These are phyloP conservation scores for Starmerella davenportii DNA, from an alignment of 805 yeast species.

Conservation along the genomic window DNA sequence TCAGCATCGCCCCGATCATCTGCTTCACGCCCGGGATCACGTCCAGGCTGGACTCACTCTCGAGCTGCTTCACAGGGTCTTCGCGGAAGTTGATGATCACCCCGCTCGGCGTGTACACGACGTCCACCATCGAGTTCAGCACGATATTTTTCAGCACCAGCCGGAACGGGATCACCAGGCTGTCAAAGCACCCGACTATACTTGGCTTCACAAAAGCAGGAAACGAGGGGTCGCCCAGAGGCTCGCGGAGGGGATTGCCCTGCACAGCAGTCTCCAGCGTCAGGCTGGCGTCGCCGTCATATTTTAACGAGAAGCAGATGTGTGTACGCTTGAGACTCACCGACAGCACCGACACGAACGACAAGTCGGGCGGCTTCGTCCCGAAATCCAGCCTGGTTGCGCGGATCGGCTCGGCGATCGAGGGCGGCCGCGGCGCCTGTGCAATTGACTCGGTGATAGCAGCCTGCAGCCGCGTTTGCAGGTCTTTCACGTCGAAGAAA, in stretches of 20 bases:
- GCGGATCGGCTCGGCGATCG: slow-evolving; percentile 28
- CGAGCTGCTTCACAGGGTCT: slow-evolving; percentile 19
- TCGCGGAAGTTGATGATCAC: slow-evolving; percentile 20
- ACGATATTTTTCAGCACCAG: slow-evolving; percentile 16
- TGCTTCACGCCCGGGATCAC: slow-evolving; percentile 19
- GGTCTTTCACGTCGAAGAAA: slow-evolving; percentile 46
- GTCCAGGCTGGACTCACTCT: slow-evolving; percentile 20
- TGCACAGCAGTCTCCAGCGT: slow-evolving; percentile 57
- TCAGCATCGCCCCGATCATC: slow-evolving; percentile 15
- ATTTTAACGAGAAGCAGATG: slow-evolving; percentile 51
- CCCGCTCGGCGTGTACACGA: slow-evolving; percentile 20
- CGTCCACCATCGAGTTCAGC: slow-evolving; percentile 20
- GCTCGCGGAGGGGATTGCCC: slow-evolving; percentile 41
- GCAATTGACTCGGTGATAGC: slow-evolving; percentile 21
- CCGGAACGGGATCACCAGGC: slow-evolving; percentile 20
- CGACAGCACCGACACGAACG: slow-evolving; percentile 39
- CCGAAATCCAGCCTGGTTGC: slow-evolving; percentile 60
- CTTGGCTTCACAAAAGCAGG: slow-evolving; percentile 17
- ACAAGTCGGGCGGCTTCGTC: slow-evolving; percentile 52
- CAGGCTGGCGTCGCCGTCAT: slow-evolving; percentile 56
- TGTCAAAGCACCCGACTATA: slow-evolving; percentile 15
- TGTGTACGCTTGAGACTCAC: slow-evolving; percentile 39
- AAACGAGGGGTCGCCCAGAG: slow-evolving; percentile 23
- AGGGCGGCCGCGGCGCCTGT: slow-evolving; percentile 20
- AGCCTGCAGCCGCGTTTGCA: slow-evolving; percentile 38